Conservation (phyloP, 768 basidiomycete genomes). For the Leccinum fibrillosum region DNA sequence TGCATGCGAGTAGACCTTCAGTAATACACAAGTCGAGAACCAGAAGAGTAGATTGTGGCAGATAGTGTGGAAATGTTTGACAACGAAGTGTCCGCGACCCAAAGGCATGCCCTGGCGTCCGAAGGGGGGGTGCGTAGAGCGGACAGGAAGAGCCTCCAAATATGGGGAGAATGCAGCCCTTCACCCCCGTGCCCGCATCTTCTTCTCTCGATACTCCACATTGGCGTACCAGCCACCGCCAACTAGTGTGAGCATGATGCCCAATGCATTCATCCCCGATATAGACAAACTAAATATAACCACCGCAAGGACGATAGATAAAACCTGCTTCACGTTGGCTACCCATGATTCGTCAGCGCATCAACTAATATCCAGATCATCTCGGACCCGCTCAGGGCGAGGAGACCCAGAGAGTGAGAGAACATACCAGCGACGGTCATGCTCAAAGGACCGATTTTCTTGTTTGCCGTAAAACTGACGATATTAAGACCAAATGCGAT, state of each 20-base stretch:
- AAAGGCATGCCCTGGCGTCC: not conserved
- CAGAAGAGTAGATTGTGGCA: slow-evolving; percentile 5
- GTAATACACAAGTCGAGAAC: not conserved
- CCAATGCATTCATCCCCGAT: slow-evolving; percentile 73
- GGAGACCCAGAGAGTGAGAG: not conserved
- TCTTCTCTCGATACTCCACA: slow-evolving; percentile 59
- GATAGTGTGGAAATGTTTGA: not conserved
- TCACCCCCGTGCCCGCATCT: slow-evolving; percentile 22
- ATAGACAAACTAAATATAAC: slow-evolving; percentile 80
- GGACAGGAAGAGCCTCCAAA: not conserved
- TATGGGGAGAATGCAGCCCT: slow-evolving; percentile 7
- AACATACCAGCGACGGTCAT: slow-evolving; percentile 86
- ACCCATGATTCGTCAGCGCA: slow-evolving; percentile 8
- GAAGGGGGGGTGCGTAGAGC: not conserved
- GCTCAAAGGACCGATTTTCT: slow-evolving; percentile 80
- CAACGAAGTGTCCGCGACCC: not conserved
- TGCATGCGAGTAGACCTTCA: not conserved
- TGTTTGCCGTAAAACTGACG: slow-evolving; percentile 95
- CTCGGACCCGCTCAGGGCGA: slow-evolving; percentile 5
- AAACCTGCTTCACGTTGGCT: slow-evolving; percentile 92
- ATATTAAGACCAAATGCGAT: slow-evolving; percentile 94
- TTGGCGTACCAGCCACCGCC: slow-evolving; percentile 83
- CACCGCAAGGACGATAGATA: slow-evolving; percentile 85
- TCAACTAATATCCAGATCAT: not conserved
- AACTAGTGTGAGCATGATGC: slow-evolving; percentile 77